A percentile compares a stretch with the other conserved stretches of the same genome.
These are phyloP conservation scores for Lactarius vividus DNA, from an alignment of 768 basidiomycete genomes.

Conservation along the genomic window DNA sequence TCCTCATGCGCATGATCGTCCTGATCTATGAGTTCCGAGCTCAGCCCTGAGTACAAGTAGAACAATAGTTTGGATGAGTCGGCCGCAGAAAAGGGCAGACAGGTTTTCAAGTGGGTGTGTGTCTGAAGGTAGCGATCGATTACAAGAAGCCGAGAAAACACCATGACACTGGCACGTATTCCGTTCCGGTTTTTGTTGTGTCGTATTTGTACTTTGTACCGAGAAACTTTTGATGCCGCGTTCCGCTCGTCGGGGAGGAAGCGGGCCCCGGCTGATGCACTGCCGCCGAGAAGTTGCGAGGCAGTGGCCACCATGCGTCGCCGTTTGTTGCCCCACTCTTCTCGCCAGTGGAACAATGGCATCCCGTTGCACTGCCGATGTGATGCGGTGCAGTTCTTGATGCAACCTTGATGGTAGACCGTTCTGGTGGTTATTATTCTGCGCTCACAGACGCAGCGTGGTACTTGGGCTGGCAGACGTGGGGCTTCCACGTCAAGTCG, in stretches of 20 bases:
- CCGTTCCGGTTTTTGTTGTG: too few relatives aligned
- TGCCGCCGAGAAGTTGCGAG: not conserved
- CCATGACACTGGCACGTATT: not conserved
- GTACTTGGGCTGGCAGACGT: not conserved
- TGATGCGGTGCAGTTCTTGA: too few relatives aligned
- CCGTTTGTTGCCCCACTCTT: not conserved
- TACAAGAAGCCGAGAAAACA: not conserved
- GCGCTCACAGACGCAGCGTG: not conserved
- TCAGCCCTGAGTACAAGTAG: not conserved
- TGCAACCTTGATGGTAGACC: too few relatives aligned
- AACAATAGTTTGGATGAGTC: not conserved
- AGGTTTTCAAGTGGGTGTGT: not conserved
- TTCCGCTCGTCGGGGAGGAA: not conserved
- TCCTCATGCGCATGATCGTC: too few relatives aligned
- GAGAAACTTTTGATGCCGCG: too few relatives aligned
- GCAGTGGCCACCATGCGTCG: not conserved
- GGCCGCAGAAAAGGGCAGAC: not conserved
- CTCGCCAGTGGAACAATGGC: not conserved
- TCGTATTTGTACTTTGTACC: too few relatives aligned
- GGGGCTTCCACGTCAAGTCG: not conserved
- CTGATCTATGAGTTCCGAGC: not conserved
- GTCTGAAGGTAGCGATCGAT: not conserved
- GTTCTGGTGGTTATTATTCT: not conserved
- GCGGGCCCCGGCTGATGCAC: too few relatives aligned
- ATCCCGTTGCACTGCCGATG: not conserved